Conservation (phyloP, 345 rosid genomes). For the Raphanus sativus region DNA sequence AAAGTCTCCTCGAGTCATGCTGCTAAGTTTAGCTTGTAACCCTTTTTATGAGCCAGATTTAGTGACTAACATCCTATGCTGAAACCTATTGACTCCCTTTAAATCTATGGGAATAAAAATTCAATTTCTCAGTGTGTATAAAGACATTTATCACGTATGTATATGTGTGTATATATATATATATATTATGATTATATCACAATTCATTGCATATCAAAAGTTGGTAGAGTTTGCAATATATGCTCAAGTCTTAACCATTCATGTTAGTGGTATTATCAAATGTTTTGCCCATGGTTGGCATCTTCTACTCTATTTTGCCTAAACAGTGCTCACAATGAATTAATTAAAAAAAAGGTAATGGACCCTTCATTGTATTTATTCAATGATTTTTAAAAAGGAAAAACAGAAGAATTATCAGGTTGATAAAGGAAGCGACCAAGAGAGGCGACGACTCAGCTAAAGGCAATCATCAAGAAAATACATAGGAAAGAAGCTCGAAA, state of each 20-base stretch:
- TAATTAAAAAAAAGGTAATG: not conserved
- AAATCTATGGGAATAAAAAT: not conserved
- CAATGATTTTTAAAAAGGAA: not conserved
- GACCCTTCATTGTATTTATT: not conserved
- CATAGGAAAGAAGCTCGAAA: not conserved
- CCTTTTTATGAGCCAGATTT: not conserved
- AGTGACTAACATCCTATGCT: not conserved
- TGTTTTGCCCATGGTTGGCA: not conserved
- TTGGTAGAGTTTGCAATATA: not conserved
- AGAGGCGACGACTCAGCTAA: not conserved
- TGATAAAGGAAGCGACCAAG: not conserved
- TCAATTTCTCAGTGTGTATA: not conserved
- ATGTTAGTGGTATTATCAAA: not conserved
- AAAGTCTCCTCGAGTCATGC: too few relatives aligned
- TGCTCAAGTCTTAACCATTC: not conserved
- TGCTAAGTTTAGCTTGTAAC: too few relatives aligned
- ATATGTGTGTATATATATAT: not conserved
- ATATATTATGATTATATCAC: too few relatives aligned
- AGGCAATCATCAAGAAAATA: not conserved
- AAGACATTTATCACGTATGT: not conserved
- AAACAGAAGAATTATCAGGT: not conserved
- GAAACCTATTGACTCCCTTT: not conserved
- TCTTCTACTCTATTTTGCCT: not conserved
- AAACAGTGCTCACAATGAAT: not conserved
- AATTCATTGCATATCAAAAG: not conserved